Percentiles rank a stretch among this genome's conserved stretches.
Conservation (phyloP, 257 asterid genomes). For the Nicotiana attenuata region DNA sequence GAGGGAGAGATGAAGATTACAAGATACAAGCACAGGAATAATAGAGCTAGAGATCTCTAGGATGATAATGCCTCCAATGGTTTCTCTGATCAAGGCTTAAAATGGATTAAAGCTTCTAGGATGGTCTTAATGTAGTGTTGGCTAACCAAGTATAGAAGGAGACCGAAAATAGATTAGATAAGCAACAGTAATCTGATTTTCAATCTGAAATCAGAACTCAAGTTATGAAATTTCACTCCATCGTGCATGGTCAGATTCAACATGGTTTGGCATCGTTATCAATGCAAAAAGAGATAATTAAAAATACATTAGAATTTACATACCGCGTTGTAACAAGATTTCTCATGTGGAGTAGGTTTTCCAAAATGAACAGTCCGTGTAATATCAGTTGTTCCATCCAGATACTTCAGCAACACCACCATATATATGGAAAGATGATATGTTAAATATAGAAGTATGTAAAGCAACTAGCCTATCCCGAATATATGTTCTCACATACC, state of each 20-base stretch:
- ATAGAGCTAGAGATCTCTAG: background rate
- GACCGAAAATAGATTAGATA: background rate
- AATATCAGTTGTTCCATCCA: constrained; percentile 98
- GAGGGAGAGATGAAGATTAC: background rate
- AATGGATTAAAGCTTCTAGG: background rate
- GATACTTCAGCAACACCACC: constrained; percentile 46
- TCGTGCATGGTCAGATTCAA: background rate
- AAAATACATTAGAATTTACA: constrained; percentile 13
- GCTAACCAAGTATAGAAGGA: background rate
- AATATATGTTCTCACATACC: constrained; percentile 36
- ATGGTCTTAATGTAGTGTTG: background rate
- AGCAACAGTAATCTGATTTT: background rate
- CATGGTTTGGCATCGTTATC: background rate
- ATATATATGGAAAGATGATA: background rate
- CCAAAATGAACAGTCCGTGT: constrained; percentile 97
- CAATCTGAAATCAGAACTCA: background rate
- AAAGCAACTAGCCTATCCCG: background rate
- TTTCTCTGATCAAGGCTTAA: background rate
- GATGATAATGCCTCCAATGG: background rate
- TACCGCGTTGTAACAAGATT: constrained; percentile 92
- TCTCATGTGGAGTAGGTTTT: constrained; percentile 83
- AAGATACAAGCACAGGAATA: background rate
- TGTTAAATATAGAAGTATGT: background rate
- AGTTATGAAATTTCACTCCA: background rate
- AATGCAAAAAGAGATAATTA: background rate